Evolutionary conservation across 768 basidiomycete genomes (phyloP).

Genomic region (Gloeopeniophorella convolvens): DNA sequence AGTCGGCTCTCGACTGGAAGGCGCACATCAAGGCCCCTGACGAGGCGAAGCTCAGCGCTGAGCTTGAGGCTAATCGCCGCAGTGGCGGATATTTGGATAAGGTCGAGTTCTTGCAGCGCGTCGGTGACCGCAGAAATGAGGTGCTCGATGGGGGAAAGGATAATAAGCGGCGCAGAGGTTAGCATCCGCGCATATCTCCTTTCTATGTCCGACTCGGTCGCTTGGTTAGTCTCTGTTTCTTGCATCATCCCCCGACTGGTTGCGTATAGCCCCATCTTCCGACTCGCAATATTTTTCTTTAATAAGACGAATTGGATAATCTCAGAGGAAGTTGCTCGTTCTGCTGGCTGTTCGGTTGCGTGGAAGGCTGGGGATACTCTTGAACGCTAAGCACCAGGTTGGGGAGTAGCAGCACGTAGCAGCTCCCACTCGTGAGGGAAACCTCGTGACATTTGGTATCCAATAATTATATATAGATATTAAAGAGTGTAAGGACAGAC

Average conservation of each 20-base stretch:
- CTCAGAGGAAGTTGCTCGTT: no score
- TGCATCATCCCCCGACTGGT: neutral
- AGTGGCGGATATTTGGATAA: slow-evolving; percentile 81
- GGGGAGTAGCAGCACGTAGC: no score
- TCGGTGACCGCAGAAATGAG: slow-evolving; percentile 65
- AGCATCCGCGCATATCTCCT: no score
- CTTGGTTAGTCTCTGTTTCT: no score
- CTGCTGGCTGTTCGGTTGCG: no score
- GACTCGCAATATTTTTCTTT: neutral
- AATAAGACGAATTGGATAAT: neutral
- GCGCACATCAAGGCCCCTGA: slow-evolving; percentile 47
- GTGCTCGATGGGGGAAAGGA: slow-evolving; percentile 50
- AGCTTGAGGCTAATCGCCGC: slow-evolving; percentile 66
- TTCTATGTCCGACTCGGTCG: no score
- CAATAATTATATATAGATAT: neutral
- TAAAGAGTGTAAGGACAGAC: neutral
- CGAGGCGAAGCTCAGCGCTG: slow-evolving; percentile 47
- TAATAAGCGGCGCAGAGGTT: slow-evolving; percentile 39
- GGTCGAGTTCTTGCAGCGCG: slow-evolving; percentile 74
- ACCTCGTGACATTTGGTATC: no score
- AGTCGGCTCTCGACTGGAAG: slow-evolving; percentile 83
- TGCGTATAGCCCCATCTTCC: no score
- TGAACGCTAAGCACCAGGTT: no score
- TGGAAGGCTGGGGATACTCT: no score
- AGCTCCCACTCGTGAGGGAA: no score